Percentiles rank a stretch among this genome's conserved stretches.
Evolutionary conservation across 2,329 filamentous ascomycete genomes (phyloP).

Genomic region (Teratosphaeriaceae sp.): DNA sequence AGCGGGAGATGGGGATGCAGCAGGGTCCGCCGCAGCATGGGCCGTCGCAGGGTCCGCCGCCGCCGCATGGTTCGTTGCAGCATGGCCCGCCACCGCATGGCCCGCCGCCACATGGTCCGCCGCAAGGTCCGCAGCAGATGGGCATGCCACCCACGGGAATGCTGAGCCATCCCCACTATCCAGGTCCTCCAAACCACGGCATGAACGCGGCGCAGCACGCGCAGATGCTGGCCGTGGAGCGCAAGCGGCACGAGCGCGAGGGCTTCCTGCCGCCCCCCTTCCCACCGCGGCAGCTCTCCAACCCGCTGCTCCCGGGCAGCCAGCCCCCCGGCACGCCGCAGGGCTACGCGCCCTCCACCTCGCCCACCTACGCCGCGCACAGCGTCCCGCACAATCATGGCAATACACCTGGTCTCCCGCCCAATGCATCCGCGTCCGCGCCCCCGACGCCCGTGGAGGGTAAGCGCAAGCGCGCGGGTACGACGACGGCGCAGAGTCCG

Average conservation of each 20-base stretch:
- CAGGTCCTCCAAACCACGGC: slow-evolving; percentile 5
- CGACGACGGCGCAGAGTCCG: too few relatives aligned
- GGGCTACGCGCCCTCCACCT: slow-evolving; percentile 7
- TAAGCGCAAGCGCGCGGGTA: too few relatives aligned
- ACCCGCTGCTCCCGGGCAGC: slow-evolving; percentile 15
- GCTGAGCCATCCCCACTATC: slow-evolving; percentile 1
- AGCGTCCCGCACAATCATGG: neutral
- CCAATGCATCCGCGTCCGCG: too few relatives aligned
- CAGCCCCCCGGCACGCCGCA: slow-evolving; percentile 9
- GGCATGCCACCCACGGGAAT: slow-evolving; percentile 18
- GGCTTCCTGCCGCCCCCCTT: slow-evolving; percentile 15
- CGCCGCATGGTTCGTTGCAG: too few relatives aligned
- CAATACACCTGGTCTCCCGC: neutral
- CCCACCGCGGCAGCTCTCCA: slow-evolving; percentile 18
- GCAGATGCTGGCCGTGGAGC: slow-evolving; percentile 20
- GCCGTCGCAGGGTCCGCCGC: too few relatives aligned
- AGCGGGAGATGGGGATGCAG: slow-evolving; percentile 17
- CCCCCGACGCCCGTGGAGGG: too few relatives aligned
- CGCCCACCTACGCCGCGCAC: neutral
- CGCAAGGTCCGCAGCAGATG: slow-evolving; percentile 17
- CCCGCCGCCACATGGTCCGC: too few relatives aligned
- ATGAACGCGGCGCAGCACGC: slow-evolving; percentile 12
- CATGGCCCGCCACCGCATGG: too few relatives aligned
- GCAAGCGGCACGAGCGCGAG: slow-evolving; percentile 16
- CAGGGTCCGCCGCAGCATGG: too few relatives aligned